These are phyloP conservation scores for Scleroderma citrinum DNA, from an alignment of 768 basidiomycete species.

Conservation along the genomic window DNA sequence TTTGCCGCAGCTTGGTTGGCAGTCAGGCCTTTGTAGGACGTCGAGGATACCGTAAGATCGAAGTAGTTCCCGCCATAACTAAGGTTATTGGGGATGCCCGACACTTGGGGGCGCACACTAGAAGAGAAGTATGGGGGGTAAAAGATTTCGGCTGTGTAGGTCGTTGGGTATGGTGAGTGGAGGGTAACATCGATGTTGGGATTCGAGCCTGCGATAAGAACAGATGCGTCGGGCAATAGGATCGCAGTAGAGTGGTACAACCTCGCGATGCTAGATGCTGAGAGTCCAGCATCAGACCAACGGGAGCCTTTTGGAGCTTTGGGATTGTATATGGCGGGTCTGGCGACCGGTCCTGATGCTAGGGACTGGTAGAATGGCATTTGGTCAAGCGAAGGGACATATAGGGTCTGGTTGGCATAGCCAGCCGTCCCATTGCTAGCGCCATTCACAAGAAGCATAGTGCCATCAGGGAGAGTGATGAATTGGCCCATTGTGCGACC, in stretches of 20 bases:
- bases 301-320: constrained; percentile 61
- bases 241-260: constrained; percentile 91
- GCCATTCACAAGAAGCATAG: constrained; percentile 78
- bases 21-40: constrained; percentile 53
- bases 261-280: constrained; percentile 60
- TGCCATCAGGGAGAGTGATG: constrained; percentile 74
- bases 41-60: constrained; percentile 62
- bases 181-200: constrained; percentile 81
- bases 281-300: constrained; percentile 66
- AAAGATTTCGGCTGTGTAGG: constrained; percentile 81
- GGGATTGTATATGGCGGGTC: constrained; percentile 83
- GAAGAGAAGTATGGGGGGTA: constrained; percentile 87
- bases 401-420: constrained; percentile 55
- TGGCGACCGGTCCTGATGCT: constrained; percentile 72
- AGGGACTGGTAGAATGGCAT: constrained; percentile 74
- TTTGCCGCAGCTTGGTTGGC: constrained; percentile 69
- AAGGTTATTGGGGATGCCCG: constrained; percentile 66
- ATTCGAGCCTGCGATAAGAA: constrained; percentile 89
- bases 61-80: constrained; percentile 81
- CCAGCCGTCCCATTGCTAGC: constrained; percentile 85
- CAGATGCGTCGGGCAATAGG: constrained; percentile 82
- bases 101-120: constrained; percentile 58
- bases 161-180: constrained; percentile 61
- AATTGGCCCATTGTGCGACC: constrained; percentile 91
- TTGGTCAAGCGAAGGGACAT: constrained; percentile 32